Evolutionary conservation across 228 moss, liverwort and hornwort species (phyloP), one percentile per base, ranked within the genome.

Genomic region (Sphagnum magellanicum): DNA sequence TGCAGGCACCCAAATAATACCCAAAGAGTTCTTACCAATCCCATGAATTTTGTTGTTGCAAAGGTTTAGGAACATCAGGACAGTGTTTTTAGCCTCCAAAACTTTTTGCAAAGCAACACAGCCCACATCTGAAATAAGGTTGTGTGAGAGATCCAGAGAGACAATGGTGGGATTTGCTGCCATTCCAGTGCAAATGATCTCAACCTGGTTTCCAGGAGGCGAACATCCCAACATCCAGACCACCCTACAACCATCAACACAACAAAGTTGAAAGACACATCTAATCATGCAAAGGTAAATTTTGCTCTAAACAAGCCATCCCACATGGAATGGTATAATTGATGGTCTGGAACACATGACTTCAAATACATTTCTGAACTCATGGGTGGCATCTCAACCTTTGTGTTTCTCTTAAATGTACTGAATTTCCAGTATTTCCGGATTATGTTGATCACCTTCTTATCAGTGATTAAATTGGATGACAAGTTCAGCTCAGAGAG

Each of bases 61-160:
- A 16, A 97, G 82, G 70, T 84, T 93, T 64, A 97, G 76, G 66
- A 97, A 81, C 50, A 91, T 77, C 64, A 97, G 51, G 50, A 97
- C 90, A 14, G 91, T 90, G 5, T 87, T 90, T 49, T 78, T 75
- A 16, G 81, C 79, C 51, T 72, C 46, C 2, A 97, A 73, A 16
- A 91, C 81, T 68, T 78, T 79, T n/a, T 84, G 74, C 55, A 97
- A 77, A 60, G 92, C 79, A 63, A 67, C 67, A 49, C 93, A 87
- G 9, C 97, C 97, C 48, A 48, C 78, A 71, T 97, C 93, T 4
- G 74, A 68, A 12, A 97, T 87, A 67, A 78, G 71, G 32, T 97
- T 97, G 60, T 87, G 87, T 0, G 97, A 91, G 10, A 97, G 84
- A 52, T 97, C 87, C 53, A 97, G 83, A 51, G 88, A 83, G 13